Conservation (phyloP, 2,329 filamentous ascomycete species). For the Fusarium sp. region DNA sequence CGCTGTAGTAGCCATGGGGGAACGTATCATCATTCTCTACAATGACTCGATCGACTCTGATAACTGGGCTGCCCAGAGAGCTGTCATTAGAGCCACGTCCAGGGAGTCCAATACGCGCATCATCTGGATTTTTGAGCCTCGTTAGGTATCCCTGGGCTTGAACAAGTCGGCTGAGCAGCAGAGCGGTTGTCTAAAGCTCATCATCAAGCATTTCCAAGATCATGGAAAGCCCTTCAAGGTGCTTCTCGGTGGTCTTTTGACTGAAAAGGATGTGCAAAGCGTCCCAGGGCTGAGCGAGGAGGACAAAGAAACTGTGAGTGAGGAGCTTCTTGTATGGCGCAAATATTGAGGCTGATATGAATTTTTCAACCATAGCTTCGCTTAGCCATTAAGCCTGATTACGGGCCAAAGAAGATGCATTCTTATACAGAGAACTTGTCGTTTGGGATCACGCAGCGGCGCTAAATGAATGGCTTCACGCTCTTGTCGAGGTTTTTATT, state of each 20-base stretch:
- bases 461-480: constrained; percentile 29
- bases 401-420: constrained; percentile 32
- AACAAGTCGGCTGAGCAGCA: constrained; percentile 27
- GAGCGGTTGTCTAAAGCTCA: constrained; percentile 25
- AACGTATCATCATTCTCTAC: constrained; percentile 40
- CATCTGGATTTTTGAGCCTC: constrained; percentile 43
- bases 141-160: constrained; percentile 38
- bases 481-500: constrained; percentile 48
- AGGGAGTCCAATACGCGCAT: constrained; percentile 19
- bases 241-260: constrained; percentile 35
- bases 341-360: background rate
- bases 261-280: constrained; percentile 26
- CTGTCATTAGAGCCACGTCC: constrained; percentile 25
- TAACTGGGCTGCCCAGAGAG: constrained; percentile 39
- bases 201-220: constrained; percentile 27
- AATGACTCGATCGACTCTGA: constrained; percentile 45
- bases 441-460: constrained; percentile 37
- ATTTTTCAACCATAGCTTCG: constrained; percentile 9
- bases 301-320: constrained; percentile 30
- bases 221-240: constrained; percentile 32
- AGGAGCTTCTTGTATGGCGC: background rate
- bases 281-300: constrained; percentile 8
- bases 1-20: constrained; percentile 19
- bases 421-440: constrained; percentile 32
- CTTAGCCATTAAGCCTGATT: constrained; percentile 30